Evolutionary conservation across 2,329 filamentous ascomycete genomes (phyloP).

Genomic region (Monosporascus sp.): DNA sequence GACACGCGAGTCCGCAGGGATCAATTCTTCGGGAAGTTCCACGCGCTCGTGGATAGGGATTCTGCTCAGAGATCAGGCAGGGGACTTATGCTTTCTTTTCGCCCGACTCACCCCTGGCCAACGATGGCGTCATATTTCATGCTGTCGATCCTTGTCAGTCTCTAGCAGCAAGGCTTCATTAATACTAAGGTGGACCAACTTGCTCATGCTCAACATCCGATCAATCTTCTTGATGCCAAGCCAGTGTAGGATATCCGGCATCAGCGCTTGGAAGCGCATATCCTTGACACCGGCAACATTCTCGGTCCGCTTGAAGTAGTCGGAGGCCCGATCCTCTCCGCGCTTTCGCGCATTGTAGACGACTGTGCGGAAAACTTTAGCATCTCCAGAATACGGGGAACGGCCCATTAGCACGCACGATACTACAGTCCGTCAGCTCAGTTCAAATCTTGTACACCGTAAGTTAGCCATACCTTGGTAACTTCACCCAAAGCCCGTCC

Average conservation of each 20-base stretch:
- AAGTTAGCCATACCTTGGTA: slow-evolving; percentile 65
- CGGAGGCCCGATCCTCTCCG: slow-evolving; percentile 72
- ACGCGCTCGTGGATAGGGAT: slow-evolving; percentile 87
- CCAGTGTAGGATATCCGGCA: slow-evolving; percentile 98
- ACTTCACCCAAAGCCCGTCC: slow-evolving; percentile 92
- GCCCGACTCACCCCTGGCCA: slow-evolving; percentile 59
- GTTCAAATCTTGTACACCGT: slow-evolving; percentile 13
- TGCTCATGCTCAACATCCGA: slow-evolving; percentile 97
- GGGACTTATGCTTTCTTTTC: slow-evolving; percentile 11
- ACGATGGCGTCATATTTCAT: slow-evolving; percentile 92
- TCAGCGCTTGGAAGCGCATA: slow-evolving; percentile 96
- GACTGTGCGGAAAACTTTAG: slow-evolving; percentile 32
- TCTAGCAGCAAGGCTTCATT: slow-evolving; percentile 7
- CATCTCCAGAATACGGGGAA: slow-evolving; percentile 16
- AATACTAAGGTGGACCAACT: slow-evolving; percentile 48
- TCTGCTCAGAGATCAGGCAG: slow-evolving; percentile 33
- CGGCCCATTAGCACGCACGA: slow-evolving; percentile 32
- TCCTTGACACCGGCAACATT: slow-evolving; percentile 95
- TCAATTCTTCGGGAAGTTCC: slow-evolving; percentile 88
- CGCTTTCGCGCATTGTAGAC: slow-evolving; percentile 79
- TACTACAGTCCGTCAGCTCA: slow-evolving; percentile 37
- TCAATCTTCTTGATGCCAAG: slow-evolving; percentile 98
- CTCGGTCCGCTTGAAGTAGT: slow-evolving; percentile 96
- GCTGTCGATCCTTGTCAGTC: slow-evolving; percentile 39
- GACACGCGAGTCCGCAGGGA: slow-evolving; percentile 90